A percentile compares a stretch with the other conserved stretches of the same genome.
These are phyloP conservation scores for Akanthomyces muscarius DNA, from an alignment of 2,329 filamentous ascomycete species.

Conservation along the genomic window DNA sequence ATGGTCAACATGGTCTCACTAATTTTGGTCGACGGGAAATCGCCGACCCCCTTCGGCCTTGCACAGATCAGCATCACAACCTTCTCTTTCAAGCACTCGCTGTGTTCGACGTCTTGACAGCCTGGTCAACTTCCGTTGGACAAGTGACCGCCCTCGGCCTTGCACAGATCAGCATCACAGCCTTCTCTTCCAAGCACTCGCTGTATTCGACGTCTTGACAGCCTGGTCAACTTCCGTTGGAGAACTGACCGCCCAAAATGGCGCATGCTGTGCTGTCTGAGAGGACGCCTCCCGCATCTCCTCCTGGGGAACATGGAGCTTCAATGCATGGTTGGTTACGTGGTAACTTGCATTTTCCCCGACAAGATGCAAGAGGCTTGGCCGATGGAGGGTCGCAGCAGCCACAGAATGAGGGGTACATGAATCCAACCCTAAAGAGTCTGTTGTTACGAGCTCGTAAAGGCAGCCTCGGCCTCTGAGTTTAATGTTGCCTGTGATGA, in stretches of 20 bases:
- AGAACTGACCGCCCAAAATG: neutral
- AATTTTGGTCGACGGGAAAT: neutral
- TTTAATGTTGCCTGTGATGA: neutral
- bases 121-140: neutral
- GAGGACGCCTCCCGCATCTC: neutral
- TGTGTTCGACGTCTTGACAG: neutral
- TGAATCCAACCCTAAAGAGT: neutral
- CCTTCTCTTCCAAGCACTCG: neutral
- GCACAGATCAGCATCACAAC: neutral
- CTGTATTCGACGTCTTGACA: neutral
- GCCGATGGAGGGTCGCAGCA: neutral
- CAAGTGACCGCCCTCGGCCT: neutral
- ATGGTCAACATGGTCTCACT: neutral
- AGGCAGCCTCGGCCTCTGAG: neutral
- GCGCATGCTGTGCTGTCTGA: neutral
- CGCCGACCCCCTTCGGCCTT: neutral
- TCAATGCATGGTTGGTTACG: neutral
- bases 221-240: neutral
- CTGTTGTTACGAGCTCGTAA: neutral
- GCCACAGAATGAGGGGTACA: slow-evolving; percentile 2
- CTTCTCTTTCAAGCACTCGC: neutral
- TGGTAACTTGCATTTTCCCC: neutral
- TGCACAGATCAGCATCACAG: neutral
- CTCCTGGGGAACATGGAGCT: neutral
- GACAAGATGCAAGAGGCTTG: neutral